Evolutionary conservation across 2,329 filamentous ascomycete genomes (phyloP), one percentile per base, ranked within the genome.

Genomic region (Penicillium sp.): DNA sequence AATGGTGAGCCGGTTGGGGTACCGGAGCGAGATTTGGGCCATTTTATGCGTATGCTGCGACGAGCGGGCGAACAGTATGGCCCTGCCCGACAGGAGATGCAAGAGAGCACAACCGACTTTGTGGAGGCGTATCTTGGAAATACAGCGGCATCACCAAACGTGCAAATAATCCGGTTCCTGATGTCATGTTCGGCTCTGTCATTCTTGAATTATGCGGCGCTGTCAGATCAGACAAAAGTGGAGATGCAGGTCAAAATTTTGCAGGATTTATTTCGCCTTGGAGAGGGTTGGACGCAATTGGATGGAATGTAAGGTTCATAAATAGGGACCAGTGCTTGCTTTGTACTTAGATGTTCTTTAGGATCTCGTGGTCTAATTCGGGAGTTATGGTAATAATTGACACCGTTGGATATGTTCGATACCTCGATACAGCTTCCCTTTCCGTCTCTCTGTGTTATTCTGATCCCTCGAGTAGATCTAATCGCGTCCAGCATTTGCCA

Each of bases 141-240:
- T 24, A 29, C 48, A 34, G 48, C 37, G 18, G 38, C 37, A 3
- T 26, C 38, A 26, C 14, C 29, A 10, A 50, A 22, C 10, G 1
- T 32, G 2, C 37, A 22, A 22, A 43, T 32, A 6, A 14, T 50
- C 18, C 38, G 20, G 4, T 50, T 50, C 7, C 26, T 50, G 48
- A 50, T 43, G 37, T 50, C 29, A 34, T 50, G 48, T 43, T 50
- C 48, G 10, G 48, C 48, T 24, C 26, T 50, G 14, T 50, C 48
- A 18, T 50, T 50, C 18, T 34, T 50, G 18, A 50, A 43, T 14
- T 50, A 34, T 43, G 48, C 48, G 20, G 37, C 38, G 5, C 48
- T 43, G 13, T 50, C 48, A 14, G 37, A 50, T 14, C 37, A 34
- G 18, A 50, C 48, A 24, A 43, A 50, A 7, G 14, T 50, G 34